Evolutionary conservation across 2,329 filamentous ascomycete genomes (phyloP), one percentile per base, ranked within the genome.

Genomic region (Pseudomassariella vexata): DNA sequence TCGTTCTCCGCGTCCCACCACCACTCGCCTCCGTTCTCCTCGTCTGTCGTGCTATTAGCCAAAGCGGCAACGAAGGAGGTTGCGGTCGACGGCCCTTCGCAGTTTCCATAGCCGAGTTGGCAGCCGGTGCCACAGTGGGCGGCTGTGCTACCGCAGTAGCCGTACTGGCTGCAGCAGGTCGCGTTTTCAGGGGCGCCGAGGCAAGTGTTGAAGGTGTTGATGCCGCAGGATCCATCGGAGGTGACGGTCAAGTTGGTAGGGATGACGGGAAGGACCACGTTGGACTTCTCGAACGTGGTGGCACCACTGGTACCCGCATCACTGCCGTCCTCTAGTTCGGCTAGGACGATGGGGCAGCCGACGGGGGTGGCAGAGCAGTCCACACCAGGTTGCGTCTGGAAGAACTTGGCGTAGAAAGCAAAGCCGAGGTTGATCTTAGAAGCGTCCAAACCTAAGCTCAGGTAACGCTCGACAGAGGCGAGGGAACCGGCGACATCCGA

Each of bases 381-480:
- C 19, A 59, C 64, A 3, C 62, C 49, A 8, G 56, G 53, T 23
- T 56, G 44, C n/a, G 70, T 73, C 49, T 65, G 59, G 56, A 76
- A 80, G 66, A 66, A 82, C 53, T 82, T 82, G 20, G 73, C 68
- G 52, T 82, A 82, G 50, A 78, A 81, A n/a, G 75, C 76, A 35
- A 83, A 66, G 2, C 79, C 77, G 5, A 82, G 60, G 43, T 81
- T 80, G 30, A 78, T 56, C 51, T 75, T 76, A 6, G 54, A 42
- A 0, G 68, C 39, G 1, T 66, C 55, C 4, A 72, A 62, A 15
- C 76, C 76, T 4, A 69, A 66, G 18, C 56, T 59, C 12, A 81
- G 58, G 53, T 85, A 86, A 24, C 67, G 68, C 30, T 77, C 57
- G 26, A 85, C 53, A 3, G 72, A 61, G 5, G 66, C 59, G 6